phyloP scores from a whole-genome alignment of 2,329 filamentous ascomycete species.

The Exophiala oligosperma region DNA sequence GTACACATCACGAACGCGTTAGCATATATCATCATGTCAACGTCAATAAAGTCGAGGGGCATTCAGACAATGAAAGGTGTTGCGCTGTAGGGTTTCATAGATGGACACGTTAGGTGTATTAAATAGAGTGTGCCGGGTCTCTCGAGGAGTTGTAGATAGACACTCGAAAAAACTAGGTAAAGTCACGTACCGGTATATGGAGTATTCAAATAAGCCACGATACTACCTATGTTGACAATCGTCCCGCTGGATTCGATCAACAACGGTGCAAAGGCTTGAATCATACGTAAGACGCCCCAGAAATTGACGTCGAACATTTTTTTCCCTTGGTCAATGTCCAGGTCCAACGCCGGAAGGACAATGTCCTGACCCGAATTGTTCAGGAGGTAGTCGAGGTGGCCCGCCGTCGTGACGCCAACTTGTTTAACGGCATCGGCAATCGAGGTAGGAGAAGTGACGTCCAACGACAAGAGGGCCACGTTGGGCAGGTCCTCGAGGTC shows the following conservation, averaged over 20 bases:
- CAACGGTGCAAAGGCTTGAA: slow-evolving; percentile 36
- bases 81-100: too few relatives aligned
- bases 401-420: neutral
- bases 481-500: slow-evolving; percentile 9
- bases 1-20: too few relatives aligned
- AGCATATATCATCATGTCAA: too few relatives aligned
- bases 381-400: slow-evolving; percentile 21
- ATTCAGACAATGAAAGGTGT: too few relatives aligned
- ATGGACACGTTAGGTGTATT: too few relatives aligned
- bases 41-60: too few relatives aligned
- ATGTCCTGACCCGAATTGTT: slow-evolving; percentile 22
- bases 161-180: neutral
- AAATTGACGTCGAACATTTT: slow-evolving; percentile 38
- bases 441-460: slow-evolving; percentile 6
- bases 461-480: slow-evolving; percentile 10
- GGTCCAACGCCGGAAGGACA: slow-evolving; percentile 32
- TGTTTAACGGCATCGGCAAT: slow-evolving; percentile 1
- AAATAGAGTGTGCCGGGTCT: too few relatives aligned
- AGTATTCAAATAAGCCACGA: slow-evolving; percentile 40
- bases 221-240: slow-evolving; percentile 13
- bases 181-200: slow-evolving; percentile 14
- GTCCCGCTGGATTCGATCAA: slow-evolving; percentile 15
- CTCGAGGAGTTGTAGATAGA: neutral
- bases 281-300: slow-evolving; percentile 33
- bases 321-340: slow-evolving; percentile 32